Base-by-base conservation (phyloP, 106 monocot genomes). In the Alisma plantagoaquatica region DNA sequence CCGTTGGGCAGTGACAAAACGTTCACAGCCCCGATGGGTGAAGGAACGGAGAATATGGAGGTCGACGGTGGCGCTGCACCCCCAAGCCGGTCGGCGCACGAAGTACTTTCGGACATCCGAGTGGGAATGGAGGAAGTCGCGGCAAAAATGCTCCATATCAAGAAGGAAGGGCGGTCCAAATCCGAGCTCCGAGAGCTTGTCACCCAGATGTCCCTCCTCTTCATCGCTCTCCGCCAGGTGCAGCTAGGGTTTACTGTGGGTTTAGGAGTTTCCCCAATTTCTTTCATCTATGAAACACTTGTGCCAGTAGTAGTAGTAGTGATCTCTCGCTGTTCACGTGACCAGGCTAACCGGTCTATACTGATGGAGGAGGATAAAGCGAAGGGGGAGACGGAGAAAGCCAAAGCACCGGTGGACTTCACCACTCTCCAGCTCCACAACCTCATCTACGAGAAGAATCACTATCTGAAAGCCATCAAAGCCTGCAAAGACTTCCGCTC, bases 401-500 rank as follows among this genome's bases (percentile, higher is more conserved):
- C 90, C 1, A 99, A 85, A 76, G 85, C 64, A 14, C 98, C 98
- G 3, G 90, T 99, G 63, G 98, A 99, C 56, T 71, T 79, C 22
- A 77, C 98, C 12, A 99, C 79, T 16, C 28, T 99, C 49, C 98
- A 99, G 59, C 73, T 99, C 24, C 90, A 99, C 54, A 99, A 90
- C 48, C 46, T 99, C 59, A 70, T 86, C 73, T 99, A 99, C 27
- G 98, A 99, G 79, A 99, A 99, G 76, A 91, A 86, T 29, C 90
- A 90, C 59, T 90, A 90, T 65, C 43, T 86, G 52, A 99, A 99
- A 51, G 82, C 82, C 25, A 99, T 99, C 27, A 99, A 90, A 31
- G 73, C 98, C 12, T 99, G 98, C 76, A 81, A 59, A 33, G 90
- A 99, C 50, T 99, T 99, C 50, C 65, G 50, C 38, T 82, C 98